Evolutionary conservation across 495 filamentous ascomycete species (phyloP).

Genomic region (Daldinia loculata): DNA sequence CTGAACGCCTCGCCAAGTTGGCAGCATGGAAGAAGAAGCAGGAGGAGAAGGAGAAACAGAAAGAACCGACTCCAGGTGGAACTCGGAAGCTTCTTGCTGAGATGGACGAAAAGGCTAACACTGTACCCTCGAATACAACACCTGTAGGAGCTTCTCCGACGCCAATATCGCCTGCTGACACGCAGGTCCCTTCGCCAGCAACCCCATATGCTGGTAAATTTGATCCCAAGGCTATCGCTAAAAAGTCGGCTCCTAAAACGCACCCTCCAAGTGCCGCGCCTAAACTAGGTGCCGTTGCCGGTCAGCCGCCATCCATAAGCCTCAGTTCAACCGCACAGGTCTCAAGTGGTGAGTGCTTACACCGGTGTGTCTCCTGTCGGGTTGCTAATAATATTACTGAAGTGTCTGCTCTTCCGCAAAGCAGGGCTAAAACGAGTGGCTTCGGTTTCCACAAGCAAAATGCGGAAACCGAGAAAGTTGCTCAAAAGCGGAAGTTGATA

Average conservation of each 20-base stretch:
- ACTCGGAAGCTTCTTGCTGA: slow-evolving; percentile 74
- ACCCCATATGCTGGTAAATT: slow-evolving; percentile 80
- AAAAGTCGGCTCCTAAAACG: slow-evolving; percentile 69
- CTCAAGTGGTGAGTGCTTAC: slow-evolving; percentile 39
- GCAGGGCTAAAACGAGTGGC: slow-evolving; percentile 76
- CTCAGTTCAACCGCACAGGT: slow-evolving; percentile 29
- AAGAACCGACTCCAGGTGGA: slow-evolving; percentile 68
- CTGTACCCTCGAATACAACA: slow-evolving; percentile 63
- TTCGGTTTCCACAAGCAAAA: slow-evolving; percentile 81
- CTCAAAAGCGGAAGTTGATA: slow-evolving; percentile 76
- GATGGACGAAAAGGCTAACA: slow-evolving; percentile 75
- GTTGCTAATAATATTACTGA: slow-evolving; percentile 34
- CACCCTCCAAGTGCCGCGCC: slow-evolving; percentile 54
- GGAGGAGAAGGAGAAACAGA: slow-evolving; percentile 81
- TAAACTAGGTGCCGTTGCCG: slow-evolving; percentile 51
- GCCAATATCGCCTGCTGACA: slow-evolving; percentile 51
- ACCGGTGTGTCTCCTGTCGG: not conserved
- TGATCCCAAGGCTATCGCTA: slow-evolving; percentile 85
- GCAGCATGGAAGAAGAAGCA: slow-evolving; percentile 94
- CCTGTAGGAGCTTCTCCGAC: slow-evolving; percentile 65
- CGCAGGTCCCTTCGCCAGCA: slow-evolving; percentile 54
- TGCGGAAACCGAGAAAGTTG: slow-evolving; percentile 70
- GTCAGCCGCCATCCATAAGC: slow-evolving; percentile 33
- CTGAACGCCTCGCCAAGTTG: slow-evolving; percentile 81
- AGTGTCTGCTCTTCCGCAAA: slow-evolving; percentile 65